Percentiles rank a stretch among this genome's conserved stretches.
Conservation (phyloP, 345 rosid genomes). For the Zanthoxylum bungeanum region DNA sequence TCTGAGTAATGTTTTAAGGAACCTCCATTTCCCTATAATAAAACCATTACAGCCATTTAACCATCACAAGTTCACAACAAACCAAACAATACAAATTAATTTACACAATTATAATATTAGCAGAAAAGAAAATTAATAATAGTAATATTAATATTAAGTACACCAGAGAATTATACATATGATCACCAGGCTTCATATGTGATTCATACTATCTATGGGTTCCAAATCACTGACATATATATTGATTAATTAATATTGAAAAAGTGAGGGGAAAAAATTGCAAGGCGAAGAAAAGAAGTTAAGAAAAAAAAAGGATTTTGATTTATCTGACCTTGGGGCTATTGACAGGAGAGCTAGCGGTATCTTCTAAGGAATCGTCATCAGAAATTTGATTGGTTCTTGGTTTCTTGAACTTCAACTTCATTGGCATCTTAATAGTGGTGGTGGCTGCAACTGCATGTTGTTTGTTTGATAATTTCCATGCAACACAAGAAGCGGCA, state of each 20-base stretch:
- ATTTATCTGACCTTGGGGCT: constrained; percentile 60
- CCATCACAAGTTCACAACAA: neutral
- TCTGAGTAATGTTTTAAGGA: constrained; percentile 21
- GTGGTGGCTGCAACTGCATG: neutral
- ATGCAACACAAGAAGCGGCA: constrained; percentile 53
- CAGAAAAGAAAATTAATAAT: neutral
- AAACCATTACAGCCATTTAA: neutral
- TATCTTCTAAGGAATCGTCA: constrained; percentile 86
- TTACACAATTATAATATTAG: neutral
- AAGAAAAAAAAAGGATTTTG: neutral
- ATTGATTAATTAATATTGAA: neutral
- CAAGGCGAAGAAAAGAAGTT: neutral
- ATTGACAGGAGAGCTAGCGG: constrained; percentile 85
- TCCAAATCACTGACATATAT: constrained; percentile 50
- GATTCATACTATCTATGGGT: constrained; percentile 31
- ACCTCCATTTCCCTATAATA: constrained; percentile 33
- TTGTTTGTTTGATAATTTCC: constrained; percentile 27
- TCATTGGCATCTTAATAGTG: constrained; percentile 32
- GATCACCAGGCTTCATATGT: constrained; percentile 38
- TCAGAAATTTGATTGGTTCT: constrained; percentile 44
- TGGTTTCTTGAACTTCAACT: constrained; percentile 44
- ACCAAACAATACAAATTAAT: neutral
- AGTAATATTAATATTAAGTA: constrained; percentile 4
- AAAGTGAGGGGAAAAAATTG: neutral
- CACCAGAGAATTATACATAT: constrained; percentile 40